Percentiles rank a stretch among this genome's conserved stretches.
Conservation (phyloP, 1,139 yeast species). For the Saccharomyces pastorianus region DNA sequence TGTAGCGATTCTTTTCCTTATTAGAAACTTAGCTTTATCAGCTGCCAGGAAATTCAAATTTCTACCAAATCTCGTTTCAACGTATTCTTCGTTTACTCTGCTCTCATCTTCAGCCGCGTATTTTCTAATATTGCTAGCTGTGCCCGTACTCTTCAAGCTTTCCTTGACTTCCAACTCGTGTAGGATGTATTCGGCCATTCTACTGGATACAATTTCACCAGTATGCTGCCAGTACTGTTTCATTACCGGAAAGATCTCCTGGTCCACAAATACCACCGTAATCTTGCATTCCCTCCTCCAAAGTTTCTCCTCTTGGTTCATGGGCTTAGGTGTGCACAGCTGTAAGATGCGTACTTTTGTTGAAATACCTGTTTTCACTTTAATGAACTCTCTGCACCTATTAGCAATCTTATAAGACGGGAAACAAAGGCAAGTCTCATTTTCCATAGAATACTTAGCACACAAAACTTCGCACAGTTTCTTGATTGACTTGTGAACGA, state of each 20-base stretch:
- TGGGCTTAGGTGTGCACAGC: slow-evolving; percentile 65
- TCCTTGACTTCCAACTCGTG: slow-evolving; percentile 46
- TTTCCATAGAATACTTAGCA: slow-evolving; percentile 65
- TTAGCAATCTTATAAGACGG: slow-evolving; percentile 75
- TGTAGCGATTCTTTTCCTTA: slow-evolving; percentile 68
- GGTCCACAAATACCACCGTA: slow-evolving; percentile 63
- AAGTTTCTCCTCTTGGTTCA: slow-evolving; percentile 48
- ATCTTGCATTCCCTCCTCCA: slow-evolving; percentile 57
- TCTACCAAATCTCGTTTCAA: slow-evolving; percentile 87
- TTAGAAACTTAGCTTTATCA: slow-evolving; percentile 62
- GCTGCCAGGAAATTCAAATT: slow-evolving; percentile 73
- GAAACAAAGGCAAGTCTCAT: slow-evolving; percentile 54
- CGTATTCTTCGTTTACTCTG: neutral
- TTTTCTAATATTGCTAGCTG: neutral
- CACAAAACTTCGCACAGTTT: slow-evolving; percentile 42
- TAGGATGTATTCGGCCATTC: slow-evolving; percentile 78
- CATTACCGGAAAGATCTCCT: slow-evolving; percentile 47
- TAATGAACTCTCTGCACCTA: slow-evolving; percentile 73
- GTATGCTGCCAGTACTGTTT: slow-evolving; percentile 94
- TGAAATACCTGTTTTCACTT: slow-evolving; percentile 17
- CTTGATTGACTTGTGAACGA: slow-evolving; percentile 65
- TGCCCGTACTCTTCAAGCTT: neutral
- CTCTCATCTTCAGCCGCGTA: neutral
- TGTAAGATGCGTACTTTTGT: slow-evolving; percentile 61
- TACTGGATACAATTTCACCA: slow-evolving; percentile 88